phyloP scores from a whole-genome alignment of 768 basidiomycete species.

The Phylloporus rhodoxanthus region DNA sequence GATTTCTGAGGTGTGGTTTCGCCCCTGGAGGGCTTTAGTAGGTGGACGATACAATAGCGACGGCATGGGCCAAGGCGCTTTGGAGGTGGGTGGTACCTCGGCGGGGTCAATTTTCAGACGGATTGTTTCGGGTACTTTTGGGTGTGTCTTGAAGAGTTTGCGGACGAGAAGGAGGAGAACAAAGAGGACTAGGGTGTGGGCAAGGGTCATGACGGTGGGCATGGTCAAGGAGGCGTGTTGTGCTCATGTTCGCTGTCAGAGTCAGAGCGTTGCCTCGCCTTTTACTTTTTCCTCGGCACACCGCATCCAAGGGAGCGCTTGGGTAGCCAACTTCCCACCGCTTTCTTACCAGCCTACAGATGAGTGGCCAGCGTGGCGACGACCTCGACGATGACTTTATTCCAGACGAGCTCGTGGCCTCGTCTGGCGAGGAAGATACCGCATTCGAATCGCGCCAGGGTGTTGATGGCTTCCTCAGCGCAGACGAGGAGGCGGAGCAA shows the following conservation, averaged over 20 bases:
- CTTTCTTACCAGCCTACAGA: slow-evolving; percentile 5
- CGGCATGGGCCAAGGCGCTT: slow-evolving; percentile 11
- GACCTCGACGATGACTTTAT: slow-evolving; percentile 83
- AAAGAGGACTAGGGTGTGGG: slow-evolving; percentile 4
- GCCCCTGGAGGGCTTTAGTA: slow-evolving; percentile 5
- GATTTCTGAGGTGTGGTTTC: slow-evolving; percentile 1
- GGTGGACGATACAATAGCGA: slow-evolving; percentile 12
- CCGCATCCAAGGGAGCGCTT: not conserved
- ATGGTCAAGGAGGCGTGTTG: slow-evolving; percentile 17
- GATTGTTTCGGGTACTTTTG: not conserved
- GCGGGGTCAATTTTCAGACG: not conserved
- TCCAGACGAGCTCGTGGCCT: slow-evolving; percentile 59
- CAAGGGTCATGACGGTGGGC: slow-evolving; percentile 8
- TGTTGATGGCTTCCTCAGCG: slow-evolving; percentile 38
- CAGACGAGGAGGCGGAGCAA: slow-evolving; percentile 39
- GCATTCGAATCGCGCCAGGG: slow-evolving; percentile 25
- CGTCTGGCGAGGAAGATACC: slow-evolving; percentile 52
- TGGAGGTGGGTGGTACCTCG: not conserved
- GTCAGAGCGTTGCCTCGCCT: not conserved
- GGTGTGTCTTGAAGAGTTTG: not conserved
- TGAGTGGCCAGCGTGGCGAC: slow-evolving; percentile 50
- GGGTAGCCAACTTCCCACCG: slow-evolving; percentile 1
- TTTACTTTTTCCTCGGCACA: not conserved
- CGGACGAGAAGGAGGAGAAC: slow-evolving; percentile 6
- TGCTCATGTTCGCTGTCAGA: slow-evolving; percentile 25